Evolutionary conservation across 2,329 filamentous ascomycete species (phyloP).

Genomic region (Fusarium heterosporum): DNA sequence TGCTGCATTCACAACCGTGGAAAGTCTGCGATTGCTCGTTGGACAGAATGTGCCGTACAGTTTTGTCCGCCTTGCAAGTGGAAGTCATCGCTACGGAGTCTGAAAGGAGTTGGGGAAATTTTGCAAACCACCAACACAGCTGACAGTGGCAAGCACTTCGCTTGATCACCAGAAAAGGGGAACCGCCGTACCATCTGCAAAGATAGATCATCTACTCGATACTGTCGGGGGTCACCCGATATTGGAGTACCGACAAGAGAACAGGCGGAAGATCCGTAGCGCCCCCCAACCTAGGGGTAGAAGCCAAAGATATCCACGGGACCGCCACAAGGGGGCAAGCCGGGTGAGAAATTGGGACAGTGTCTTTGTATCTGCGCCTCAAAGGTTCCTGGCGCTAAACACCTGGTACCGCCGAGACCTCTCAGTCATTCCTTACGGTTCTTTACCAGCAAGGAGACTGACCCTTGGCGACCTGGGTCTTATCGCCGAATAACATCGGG

Average conservation of each 20-base stretch:
- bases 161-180: constrained; percentile 6
- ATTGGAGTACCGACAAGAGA: constrained; percentile 27
- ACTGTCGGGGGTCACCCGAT: constrained; percentile 23
- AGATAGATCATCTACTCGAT: not conserved
- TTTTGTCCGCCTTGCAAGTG: constrained; percentile 80
- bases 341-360: constrained; percentile 21
- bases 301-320: constrained; percentile 19
- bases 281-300: constrained; percentile 26
- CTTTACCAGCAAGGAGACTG: constrained; percentile 9
- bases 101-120: constrained; percentile 41
- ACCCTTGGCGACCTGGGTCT: constrained; percentile 14
- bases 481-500: not conserved
- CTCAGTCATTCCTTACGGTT: constrained; percentile 6
- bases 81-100: constrained; percentile 61
- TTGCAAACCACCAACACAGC: constrained; percentile 1
- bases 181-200: not conserved
- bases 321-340: constrained; percentile 16
- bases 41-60: constrained; percentile 90
- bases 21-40: constrained; percentile 80
- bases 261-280: constrained; percentile 31
- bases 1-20: constrained; percentile 85
- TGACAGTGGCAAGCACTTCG: not conserved
- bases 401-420: constrained; percentile 9
- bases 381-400: constrained; percentile 35
- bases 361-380: constrained; percentile 26